Base-by-base conservation (phyloP, 192 early-diverging fungal genomes). In the Chytriomyces hyalinus region DNA sequence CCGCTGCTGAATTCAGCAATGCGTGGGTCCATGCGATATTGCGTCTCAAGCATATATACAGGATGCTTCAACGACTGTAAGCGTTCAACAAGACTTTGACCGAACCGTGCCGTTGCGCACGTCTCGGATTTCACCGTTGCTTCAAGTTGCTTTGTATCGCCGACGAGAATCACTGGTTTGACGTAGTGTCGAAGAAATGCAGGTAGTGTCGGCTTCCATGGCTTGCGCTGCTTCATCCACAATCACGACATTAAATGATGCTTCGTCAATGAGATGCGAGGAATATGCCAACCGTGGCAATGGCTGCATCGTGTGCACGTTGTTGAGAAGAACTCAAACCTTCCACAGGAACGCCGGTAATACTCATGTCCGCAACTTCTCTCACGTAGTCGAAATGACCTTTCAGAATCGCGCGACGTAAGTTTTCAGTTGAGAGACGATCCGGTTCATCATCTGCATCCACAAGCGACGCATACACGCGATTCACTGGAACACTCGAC, bases 211-310 rank as follows among this genome's bases (percentile, higher is more conserved):
- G 2, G 72, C 72, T 63, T 73, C 72, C 22, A 49, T 63, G 6
- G 72, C 72, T 63, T 73, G 72, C n/a, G 50, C 72, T 6, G 72
- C 72, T 63, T 73, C 72, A 63, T 73, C 72, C 9, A 73, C 72
- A 63, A 73, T 73, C 1, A 73, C 72, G 45, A 73, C 60, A 62
- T 63, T 63, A 44, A 73, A 73, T 5, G 26, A 10, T 11, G 4
- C 46, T 36, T 73, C 26, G 6, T 61, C 72, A 46, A n/a, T 61
- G 43, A 73, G 46, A 61, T 62, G 53, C 9, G 28, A 7, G 43
- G 60, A 62, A 44, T 61, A 73, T 7, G 11, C 43, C 50, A 44
- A 61, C 51, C 9, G 72, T 73, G 11, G 72, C 72, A 8, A 73
- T 24, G 9, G 72, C 72, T 2, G 72, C 72, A 46, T 73, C 72